phyloP scores from a whole-genome alignment of 371 early-diverging fungal genomes.

The Coemansia sp. region DNA sequence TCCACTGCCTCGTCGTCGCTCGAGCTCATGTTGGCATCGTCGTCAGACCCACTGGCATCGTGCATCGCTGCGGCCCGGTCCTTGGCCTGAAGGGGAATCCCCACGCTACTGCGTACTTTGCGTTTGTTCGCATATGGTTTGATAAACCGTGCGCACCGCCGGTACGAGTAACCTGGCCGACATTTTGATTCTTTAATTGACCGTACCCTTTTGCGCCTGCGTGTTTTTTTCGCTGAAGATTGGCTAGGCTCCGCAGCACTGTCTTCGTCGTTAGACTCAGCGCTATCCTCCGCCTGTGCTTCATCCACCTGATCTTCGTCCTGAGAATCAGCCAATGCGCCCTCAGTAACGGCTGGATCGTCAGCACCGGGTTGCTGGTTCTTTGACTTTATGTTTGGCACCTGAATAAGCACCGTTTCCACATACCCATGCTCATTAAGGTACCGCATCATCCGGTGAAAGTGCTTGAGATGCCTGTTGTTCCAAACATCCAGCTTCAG shows the following conservation, averaged over 20 bases:
- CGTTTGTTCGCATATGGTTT: slow-evolving; percentile 25
- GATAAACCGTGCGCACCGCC: slow-evolving; percentile 38
- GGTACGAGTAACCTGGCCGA: slow-evolving; percentile 22
- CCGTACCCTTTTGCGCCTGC: background rate
- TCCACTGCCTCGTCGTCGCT: slow-evolving; percentile 35
- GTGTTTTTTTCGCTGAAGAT: background rate
- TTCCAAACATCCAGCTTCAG: slow-evolving; percentile 28
- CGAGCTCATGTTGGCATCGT: slow-evolving; percentile 9
- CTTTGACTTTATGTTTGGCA: slow-evolving; percentile 26
- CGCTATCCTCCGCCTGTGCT: background rate
- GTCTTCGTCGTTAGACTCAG: background rate
- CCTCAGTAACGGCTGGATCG: background rate
- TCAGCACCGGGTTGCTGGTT: background rate
- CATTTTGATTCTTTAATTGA: background rate
- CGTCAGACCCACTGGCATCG: background rate
- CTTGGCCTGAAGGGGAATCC: slow-evolving; percentile 35
- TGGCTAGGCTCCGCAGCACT: no score
- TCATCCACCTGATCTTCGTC: background rate
- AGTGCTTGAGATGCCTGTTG: slow-evolving; percentile 20
- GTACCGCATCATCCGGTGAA: slow-evolving; percentile 21
- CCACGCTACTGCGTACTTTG: slow-evolving; percentile 23
- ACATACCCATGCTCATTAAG: slow-evolving; percentile 9
- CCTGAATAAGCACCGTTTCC: slow-evolving; percentile 23
- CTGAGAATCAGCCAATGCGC: background rate
- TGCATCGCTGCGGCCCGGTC: background rate